Conservation (phyloP, 176 grass and related monocot species). For the Alopecurus myosuroides region DNA sequence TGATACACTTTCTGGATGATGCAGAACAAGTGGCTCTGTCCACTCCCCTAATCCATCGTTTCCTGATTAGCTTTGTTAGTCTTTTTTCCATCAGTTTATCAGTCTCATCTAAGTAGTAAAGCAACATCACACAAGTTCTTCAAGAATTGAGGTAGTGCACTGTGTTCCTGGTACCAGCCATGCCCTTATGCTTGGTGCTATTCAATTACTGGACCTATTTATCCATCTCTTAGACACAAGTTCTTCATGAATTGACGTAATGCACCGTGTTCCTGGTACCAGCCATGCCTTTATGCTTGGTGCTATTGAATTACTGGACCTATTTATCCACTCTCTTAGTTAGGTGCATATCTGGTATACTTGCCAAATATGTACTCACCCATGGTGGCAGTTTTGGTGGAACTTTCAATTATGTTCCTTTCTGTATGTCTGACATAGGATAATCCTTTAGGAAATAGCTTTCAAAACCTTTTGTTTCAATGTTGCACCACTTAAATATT, state of each 20-base stretch:
- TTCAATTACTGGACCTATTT: neutral
- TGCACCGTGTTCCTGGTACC: neutral
- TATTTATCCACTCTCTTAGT: neutral
- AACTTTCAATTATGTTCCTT: neutral
- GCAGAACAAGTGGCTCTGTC: neutral
- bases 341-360: neutral
- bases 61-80: neutral
- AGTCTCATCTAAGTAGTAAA: neutral
- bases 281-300: neutral
- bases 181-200: neutral
- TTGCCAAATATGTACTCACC: neutral
- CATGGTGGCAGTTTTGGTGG: neutral
- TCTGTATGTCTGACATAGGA: neutral
- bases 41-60: neutral
- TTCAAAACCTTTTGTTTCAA: neutral
- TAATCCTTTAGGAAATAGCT: neutral
- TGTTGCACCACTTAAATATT: conserved; percentile 5
- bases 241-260: neutral
- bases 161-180: neutral
- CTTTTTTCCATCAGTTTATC: neutral
- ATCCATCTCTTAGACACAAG: neutral
- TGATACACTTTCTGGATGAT: neutral
- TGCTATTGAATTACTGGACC: neutral
- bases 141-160: neutral
- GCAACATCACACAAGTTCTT: neutral